A percentile compares a stretch with the other conserved stretches of the same genome.
These are phyloP conservation scores for Globisporangium paroecandrum DNA, from an alignment of 352 stramenopile species.

Conservation along the genomic window DNA sequence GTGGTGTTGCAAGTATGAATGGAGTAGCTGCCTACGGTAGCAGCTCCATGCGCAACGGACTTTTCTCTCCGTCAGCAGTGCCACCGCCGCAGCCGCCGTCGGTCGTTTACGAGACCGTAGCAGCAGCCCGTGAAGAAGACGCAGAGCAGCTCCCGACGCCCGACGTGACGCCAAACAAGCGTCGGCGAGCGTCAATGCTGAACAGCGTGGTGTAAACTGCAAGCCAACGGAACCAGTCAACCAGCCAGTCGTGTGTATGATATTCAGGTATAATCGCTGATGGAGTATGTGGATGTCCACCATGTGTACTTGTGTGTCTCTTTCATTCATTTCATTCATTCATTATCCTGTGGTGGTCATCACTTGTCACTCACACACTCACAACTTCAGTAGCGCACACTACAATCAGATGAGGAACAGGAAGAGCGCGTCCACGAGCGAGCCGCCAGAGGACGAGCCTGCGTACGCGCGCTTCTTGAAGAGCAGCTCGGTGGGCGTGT, in stretches of 20 bases:
- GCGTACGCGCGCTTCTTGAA: conserved; percentile 59
- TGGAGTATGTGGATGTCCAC: background rate
- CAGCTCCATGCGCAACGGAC: background rate
- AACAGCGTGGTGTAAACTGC: background rate
- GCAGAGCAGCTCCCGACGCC: background rate
- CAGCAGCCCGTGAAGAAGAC: background rate
- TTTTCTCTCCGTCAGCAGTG: background rate
- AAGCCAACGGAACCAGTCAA: background rate
- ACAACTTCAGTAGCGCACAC: background rate
- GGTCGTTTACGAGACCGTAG: background rate
- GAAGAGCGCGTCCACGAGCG: conserved; percentile 61
- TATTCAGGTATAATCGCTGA: background rate
- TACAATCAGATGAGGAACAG: conserved; percentile 44
- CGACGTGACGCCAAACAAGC: conserved; percentile 1
- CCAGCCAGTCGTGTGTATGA: background rate
- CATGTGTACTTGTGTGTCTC: background rate
- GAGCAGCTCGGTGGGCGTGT: conserved; percentile 43
- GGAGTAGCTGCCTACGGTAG: background rate
- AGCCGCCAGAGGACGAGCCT: conserved; percentile 26
- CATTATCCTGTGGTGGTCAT: background rate
- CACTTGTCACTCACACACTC: background rate
- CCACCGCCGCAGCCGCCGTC: background rate
- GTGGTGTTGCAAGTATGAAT: background rate
- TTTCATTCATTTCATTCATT: background rate
- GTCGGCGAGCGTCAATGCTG: conserved; percentile 2